These are phyloP conservation scores for Boletus coffeatus DNA, from an alignment of 1,284 basidiomycete species.

Conservation along the genomic window DNA sequence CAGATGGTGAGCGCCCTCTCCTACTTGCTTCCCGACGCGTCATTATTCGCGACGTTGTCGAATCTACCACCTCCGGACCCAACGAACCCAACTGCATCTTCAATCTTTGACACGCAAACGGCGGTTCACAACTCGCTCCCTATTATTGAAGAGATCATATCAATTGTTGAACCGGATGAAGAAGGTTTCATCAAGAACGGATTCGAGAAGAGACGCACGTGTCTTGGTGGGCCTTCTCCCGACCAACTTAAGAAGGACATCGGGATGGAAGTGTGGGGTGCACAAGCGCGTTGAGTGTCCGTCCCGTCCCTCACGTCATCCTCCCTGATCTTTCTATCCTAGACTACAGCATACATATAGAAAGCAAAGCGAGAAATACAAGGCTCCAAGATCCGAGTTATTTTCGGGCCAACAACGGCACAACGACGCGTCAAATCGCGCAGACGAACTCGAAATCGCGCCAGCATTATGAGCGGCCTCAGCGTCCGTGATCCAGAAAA, in stretches of 20 bases:
- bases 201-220: constrained; percentile 68
- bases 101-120: constrained; percentile 52
- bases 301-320: too few species aligned
- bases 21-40: constrained; percentile 73
- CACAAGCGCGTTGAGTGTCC: background rate
- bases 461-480: too few species aligned
- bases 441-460: too few species aligned
- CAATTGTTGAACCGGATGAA: constrained; percentile 54
- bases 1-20: constrained; percentile 68
- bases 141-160: constrained; percentile 62
- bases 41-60: constrained; percentile 59
- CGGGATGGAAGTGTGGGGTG: constrained; percentile 52
- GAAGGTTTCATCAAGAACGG: constrained; percentile 51
- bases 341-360: too few species aligned
- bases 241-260: constrained; percentile 68
- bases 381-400: too few species aligned
- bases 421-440: too few species aligned
- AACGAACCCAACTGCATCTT: constrained; percentile 62
- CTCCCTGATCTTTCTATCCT: too few species aligned
- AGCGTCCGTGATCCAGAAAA: too few species aligned
- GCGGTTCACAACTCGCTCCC: constrained; percentile 68
- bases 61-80: constrained; percentile 70
- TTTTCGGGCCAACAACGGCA: too few species aligned
- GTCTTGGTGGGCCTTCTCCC: constrained; percentile 66
- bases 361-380: too few species aligned